Evolutionary conservation across 495 filamentous ascomycete genomes (phyloP).

Genomic region (Daldinia grandis): DNA sequence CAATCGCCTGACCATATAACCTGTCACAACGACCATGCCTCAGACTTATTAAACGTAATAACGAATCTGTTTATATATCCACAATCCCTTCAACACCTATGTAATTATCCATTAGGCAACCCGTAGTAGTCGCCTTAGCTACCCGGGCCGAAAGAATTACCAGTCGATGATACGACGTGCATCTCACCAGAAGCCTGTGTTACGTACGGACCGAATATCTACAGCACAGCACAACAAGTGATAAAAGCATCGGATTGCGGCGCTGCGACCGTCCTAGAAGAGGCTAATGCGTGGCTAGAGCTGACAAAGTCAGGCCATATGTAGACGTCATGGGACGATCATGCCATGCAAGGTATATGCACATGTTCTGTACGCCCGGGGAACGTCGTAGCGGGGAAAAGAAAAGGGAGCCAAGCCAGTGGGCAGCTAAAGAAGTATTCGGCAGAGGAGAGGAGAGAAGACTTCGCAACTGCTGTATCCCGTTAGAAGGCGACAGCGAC

Average conservation of each 20-base stretch:
- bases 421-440: too few relatives aligned
- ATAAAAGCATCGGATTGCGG: slow-evolving; percentile 32
- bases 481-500: not conserved
- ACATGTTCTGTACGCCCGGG: slow-evolving; percentile 2
- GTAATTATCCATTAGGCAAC: not conserved
- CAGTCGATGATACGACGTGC: not conserved
- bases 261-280: slow-evolving; percentile 15
- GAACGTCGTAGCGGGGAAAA: slow-evolving; percentile 24
- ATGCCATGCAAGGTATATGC: slow-evolving; percentile 32
- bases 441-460: not conserved
- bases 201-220: not conserved
- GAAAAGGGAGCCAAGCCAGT: not conserved
- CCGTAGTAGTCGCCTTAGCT: not conserved
- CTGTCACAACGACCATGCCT: too few relatives aligned
- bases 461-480: slow-evolving; percentile 12
- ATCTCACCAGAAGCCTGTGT: not conserved
- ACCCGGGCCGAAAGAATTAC: not conserved
- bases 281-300: slow-evolving; percentile 24
- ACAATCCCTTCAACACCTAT: not conserved
- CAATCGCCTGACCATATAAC: too few relatives aligned
- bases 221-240: too few relatives aligned
- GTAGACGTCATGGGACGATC: slow-evolving; percentile 42
- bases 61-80: not conserved
- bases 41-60: not conserved
- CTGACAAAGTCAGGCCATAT: slow-evolving; percentile 31